Percentiles rank a stretch among this genome's conserved stretches.
Evolutionary conservation across 1,139 yeast genomes (phyloP).

Genomic region (Saccharomyces hybrid): DNA sequence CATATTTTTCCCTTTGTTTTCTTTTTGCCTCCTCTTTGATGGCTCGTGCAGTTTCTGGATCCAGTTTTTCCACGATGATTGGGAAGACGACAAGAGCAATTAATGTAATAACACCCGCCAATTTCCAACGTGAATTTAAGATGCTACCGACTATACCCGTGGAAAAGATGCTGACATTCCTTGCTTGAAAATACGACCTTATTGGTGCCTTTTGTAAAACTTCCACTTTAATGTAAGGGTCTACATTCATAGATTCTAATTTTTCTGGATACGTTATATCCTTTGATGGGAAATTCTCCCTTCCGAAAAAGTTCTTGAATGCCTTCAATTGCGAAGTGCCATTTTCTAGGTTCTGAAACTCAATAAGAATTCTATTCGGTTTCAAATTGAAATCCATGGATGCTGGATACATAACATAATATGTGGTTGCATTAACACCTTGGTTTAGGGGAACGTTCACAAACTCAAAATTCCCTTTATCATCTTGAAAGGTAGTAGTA

Average conservation of each 20-base stretch:
- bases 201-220: conserved; percentile 26
- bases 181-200: conserved; percentile 29
- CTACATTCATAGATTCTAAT: conserved; percentile 17
- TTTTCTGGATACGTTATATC: conserved; percentile 29
- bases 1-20: conserved; percentile 24
- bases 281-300: conserved; percentile 30
- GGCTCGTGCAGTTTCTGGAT: conserved; percentile 35
- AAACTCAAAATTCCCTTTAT: conserved; percentile 26
- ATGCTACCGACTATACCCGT: conserved; percentile 34
- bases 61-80: conserved; percentile 32
- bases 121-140: conserved; percentile 33
- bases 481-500: conserved; percentile 13
- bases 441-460: conserved; percentile 22
- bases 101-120: conserved; percentile 27
- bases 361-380: conserved; percentile 29
- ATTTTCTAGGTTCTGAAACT: conserved; percentile 16
- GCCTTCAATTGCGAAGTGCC: conserved; percentile 19
- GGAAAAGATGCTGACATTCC: conserved; percentile 30
- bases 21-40: conserved; percentile 30
- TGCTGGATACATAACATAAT: conserved; percentile 24
- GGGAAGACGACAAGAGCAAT: conserved; percentile 30
- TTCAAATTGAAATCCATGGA: conserved; percentile 29
- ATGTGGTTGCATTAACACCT: conserved; percentile 22
- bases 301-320: conserved; percentile 28
- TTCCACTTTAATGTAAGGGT: conserved; percentile 22